Base-by-base conservation (phyloP, 108 stramenopile genomes). In the Pseudonitzschia multiseries region DNA sequence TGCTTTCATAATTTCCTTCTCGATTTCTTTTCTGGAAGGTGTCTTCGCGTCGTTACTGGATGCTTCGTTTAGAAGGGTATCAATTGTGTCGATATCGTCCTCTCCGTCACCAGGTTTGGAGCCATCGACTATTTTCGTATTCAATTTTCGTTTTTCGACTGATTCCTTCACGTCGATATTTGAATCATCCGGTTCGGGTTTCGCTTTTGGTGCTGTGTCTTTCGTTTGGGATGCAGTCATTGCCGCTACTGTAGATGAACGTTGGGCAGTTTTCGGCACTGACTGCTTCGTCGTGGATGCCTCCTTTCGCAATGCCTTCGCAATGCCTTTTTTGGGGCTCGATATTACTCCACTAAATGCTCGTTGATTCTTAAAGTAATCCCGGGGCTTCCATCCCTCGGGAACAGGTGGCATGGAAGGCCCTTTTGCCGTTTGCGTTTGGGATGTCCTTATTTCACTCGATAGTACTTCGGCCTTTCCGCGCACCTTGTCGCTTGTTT, bases 1-100 rank as follows among this genome's bases (percentile, higher is more conserved):
- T 43, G 84, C 79, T 70, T 83, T 77, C 70, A 89, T 68, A 22
- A 85, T 54, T 46, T 84, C 77, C 71, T 22, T 51, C 41, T 89
- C 84, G n/a, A 86, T 77, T 75, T 86, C 70, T 76, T 81, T 65
- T 51, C 79, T 77, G 17, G 71, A 69, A 5, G 69, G 75, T 24
- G 33, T 70, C 29, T 27, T 41, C 20, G 18, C 21, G 50, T 32
- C n/a, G 33, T 57, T 27, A 20, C 46, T 50, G 12, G 44, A 50
- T 44, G 56, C 4, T 28, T 44, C 13, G 22, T 50, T 28, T 2
- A 51, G 42, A 48, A 51, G 24, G 46, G 48, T 17, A 51, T 51
- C 46, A 3, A 40, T 24, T 3, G 44, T 17, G 36, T 8, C 42
- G 42, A 24, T 2, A 51, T 68, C 66, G 62, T 56, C 54, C 9